Evolutionary conservation across 768 basidiomycete genomes (phyloP).

Genomic region (Xerocomellus amylosporus): DNA sequence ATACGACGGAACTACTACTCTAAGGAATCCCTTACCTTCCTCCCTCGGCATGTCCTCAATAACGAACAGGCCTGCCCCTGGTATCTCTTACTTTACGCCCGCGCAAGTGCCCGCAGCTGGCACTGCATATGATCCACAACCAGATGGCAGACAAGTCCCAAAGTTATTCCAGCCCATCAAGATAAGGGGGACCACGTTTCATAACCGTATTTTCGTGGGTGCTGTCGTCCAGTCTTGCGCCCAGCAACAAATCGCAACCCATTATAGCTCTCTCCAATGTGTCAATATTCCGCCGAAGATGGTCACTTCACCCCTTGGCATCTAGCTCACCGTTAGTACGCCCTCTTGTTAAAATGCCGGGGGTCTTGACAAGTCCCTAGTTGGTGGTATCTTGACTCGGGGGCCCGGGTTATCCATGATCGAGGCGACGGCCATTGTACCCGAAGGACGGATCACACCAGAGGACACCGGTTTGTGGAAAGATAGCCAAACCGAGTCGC

Average conservation of each 20-base stretch:
- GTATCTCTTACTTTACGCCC: slow-evolving; percentile 46
- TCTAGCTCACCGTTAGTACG: slow-evolving; percentile 41
- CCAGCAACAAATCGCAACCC: neutral
- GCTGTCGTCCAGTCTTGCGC: neutral
- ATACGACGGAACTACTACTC: neutral
- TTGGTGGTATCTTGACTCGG: slow-evolving; percentile 43
- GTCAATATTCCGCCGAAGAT: slow-evolving; percentile 59
- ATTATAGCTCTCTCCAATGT: slow-evolving; percentile 49
- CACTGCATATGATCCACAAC: slow-evolving; percentile 41
- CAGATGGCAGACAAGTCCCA: slow-evolving; percentile 39
- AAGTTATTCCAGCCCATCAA: slow-evolving; percentile 54
- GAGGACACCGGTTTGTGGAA: slow-evolving; percentile 64
- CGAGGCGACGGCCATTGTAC: slow-evolving; percentile 65
- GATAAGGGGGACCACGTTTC: slow-evolving; percentile 51
- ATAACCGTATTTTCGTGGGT: slow-evolving; percentile 54
- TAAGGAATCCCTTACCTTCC: neutral
- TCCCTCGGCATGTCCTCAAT: slow-evolving; percentile 6
- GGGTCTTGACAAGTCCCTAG: slow-evolving; percentile 24
- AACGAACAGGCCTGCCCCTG: slow-evolving; percentile 40
- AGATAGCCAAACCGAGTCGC: slow-evolving; percentile 49
- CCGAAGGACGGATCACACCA: slow-evolving; percentile 64
- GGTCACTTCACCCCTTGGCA: slow-evolving; percentile 57
- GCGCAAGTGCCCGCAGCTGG: slow-evolving; percentile 44
- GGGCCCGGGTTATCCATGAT: slow-evolving; percentile 57
- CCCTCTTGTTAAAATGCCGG: neutral